phyloP scores from a whole-genome alignment of 1,139 yeast genomes.

The Yamadazyma triangularis region DNA sequence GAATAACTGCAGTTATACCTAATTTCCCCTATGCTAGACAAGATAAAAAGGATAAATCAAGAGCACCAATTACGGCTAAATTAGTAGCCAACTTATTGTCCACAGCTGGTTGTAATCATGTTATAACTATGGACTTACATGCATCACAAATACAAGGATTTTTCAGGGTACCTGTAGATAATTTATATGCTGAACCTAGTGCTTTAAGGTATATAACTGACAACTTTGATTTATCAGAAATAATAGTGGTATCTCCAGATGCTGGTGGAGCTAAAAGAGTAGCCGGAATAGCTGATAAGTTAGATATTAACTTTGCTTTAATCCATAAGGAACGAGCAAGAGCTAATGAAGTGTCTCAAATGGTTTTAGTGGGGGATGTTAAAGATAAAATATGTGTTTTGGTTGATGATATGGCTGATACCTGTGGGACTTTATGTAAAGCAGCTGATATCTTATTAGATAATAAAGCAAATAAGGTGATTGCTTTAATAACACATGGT shows the following conservation, averaged over 20 bases:
- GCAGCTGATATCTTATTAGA: constrained; percentile 88
- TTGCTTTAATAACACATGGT: constrained; percentile 96
- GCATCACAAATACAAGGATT: constrained; percentile 98
- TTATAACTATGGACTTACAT: constrained; percentile 95
- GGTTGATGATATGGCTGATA: constrained; percentile 98
- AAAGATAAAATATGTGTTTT: constrained; percentile 79
- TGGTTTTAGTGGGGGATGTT: constrained; percentile 98
- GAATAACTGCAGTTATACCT: constrained; percentile 93
- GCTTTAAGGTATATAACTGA: constrained; percentile 85
- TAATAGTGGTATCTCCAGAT: constrained; percentile 92
- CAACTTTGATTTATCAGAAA: constrained; percentile 56
- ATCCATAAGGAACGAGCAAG: constrained; percentile 95
- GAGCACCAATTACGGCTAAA: constrained; percentile 98
- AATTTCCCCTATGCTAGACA: constrained; percentile 97
- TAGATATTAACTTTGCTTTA: constrained; percentile 90
- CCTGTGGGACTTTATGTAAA: constrained; percentile 94
- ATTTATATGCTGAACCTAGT: constrained; percentile 92
- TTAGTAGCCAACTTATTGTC: constrained; percentile 92
- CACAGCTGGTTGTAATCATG: constrained; percentile 96
- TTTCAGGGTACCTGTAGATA: constrained; percentile 94
- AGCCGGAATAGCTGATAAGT: constrained; percentile 88
- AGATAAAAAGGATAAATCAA: constrained; percentile 90
- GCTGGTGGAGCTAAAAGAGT: constrained; percentile 99
- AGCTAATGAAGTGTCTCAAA: constrained; percentile 89
- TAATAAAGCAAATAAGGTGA: constrained; percentile 77